These are phyloP conservation scores for Xylaria sp. DNA, from an alignment of 2,329 filamentous ascomycete genomes.

Conservation along the genomic window DNA sequence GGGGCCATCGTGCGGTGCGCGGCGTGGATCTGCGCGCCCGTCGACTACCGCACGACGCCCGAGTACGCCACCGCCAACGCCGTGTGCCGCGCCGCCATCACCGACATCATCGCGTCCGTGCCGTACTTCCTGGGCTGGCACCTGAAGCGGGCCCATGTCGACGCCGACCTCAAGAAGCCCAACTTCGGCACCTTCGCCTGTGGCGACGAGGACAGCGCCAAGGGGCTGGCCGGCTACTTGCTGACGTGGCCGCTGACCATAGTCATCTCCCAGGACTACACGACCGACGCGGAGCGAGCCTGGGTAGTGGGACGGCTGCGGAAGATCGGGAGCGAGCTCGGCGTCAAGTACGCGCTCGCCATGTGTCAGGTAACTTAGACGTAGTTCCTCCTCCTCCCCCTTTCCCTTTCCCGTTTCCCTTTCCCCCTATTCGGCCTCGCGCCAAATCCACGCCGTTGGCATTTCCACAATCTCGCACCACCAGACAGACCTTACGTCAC, in stretches of 20 bases:
- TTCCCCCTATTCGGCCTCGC: too few species aligned
- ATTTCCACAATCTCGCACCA: too few species aligned
- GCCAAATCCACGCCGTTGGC: neutral
- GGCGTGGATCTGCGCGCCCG: constrained; percentile 69
- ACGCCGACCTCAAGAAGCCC: constrained; percentile 47
- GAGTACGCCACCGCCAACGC: constrained; percentile 68
- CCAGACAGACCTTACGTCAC: neutral
- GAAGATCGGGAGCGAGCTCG: constrained; percentile 66
- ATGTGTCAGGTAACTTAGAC: constrained; percentile 66
- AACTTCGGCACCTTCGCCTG: constrained; percentile 61
- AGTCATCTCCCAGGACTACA: constrained; percentile 66
- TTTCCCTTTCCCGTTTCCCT: neutral
- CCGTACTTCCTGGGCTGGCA: constrained; percentile 72
- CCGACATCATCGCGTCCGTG: constrained; percentile 70
- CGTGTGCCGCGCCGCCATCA: constrained; percentile 63
- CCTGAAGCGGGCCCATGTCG: constrained; percentile 56
- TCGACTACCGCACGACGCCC: constrained; percentile 71
- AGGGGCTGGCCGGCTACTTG: constrained; percentile 69
- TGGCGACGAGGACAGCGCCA: constrained; percentile 61
- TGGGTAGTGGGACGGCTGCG: constrained; percentile 66
- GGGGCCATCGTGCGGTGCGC: constrained; percentile 68
- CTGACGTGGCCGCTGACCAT: constrained; percentile 68
- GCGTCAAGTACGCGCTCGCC: constrained; percentile 68
- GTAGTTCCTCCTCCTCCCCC: constrained; percentile 30
- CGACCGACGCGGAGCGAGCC: constrained; percentile 66